Percentiles rank a stretch among this genome's conserved stretches.
Evolutionary conservation across 1,284 basidiomycete genomes (phyloP).

Genomic region (Cryptococcus neoformans): DNA sequence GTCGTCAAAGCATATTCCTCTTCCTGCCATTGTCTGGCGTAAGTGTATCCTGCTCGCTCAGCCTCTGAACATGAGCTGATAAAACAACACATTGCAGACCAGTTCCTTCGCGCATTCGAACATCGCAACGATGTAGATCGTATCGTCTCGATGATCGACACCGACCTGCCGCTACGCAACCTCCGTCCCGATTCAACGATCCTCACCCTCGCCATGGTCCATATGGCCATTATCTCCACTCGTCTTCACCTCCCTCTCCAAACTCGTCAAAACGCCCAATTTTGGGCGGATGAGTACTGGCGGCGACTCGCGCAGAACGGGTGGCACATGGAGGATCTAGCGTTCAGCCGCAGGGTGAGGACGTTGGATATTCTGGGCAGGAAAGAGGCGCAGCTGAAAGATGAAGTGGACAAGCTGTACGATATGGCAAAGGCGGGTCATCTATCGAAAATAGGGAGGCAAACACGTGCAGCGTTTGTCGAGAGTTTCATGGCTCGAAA

Average conservation of each 20-base stretch:
- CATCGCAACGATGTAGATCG: slow-evolving; percentile 9
- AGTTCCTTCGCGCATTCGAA: slow-evolving; percentile 11
- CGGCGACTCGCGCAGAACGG: slow-evolving; percentile 7
- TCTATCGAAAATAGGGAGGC: slow-evolving; percentile 7
- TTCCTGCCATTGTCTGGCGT: slow-evolving; percentile 21
- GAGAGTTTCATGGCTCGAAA: slow-evolving; percentile 9
- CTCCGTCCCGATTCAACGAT: slow-evolving; percentile 7
- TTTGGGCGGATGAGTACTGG: slow-evolving; percentile 15
- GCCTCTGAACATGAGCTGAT: not conserved
- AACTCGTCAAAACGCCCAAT: slow-evolving; percentile 4
- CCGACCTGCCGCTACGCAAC: slow-evolving; percentile 14
- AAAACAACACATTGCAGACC: not conserved
- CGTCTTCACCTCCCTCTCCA: not conserved
- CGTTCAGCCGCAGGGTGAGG: slow-evolving; percentile 7
- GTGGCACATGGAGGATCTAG: slow-evolving; percentile 9
- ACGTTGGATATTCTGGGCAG: slow-evolving; percentile 8
- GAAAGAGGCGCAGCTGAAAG: slow-evolving; percentile 1
- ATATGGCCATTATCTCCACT: slow-evolving; percentile 7
- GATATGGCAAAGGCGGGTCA: slow-evolving; percentile 10
- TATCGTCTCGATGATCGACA: slow-evolving; percentile 11
- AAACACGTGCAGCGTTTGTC: slow-evolving; percentile 13
- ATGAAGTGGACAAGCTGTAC: slow-evolving; percentile 10
- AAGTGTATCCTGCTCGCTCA: slow-evolving; percentile 6
- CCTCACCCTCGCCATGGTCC: slow-evolving; percentile 9
- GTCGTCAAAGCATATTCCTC: slow-evolving; percentile 9